A percentile compares a stretch with the other conserved stretches of the same genome.
phyloP scores from a whole-genome alignment of 768 basidiomycete species.

The Rhodocollybia butyracea region DNA sequence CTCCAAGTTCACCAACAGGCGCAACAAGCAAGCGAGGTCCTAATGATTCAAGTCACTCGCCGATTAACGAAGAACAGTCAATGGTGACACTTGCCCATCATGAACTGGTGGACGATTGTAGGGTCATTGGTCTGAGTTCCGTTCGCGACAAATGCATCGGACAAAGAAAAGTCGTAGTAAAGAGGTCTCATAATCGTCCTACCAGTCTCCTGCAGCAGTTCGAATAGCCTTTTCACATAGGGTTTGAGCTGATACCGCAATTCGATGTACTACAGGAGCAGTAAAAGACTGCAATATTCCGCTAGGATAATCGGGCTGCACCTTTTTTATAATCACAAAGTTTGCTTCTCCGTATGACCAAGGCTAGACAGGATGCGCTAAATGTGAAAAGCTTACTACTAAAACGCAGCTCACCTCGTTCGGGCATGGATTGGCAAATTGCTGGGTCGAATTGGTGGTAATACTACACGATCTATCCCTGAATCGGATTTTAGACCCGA shows the following conservation, averaged over 20 bases:
- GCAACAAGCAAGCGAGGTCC: conserved; percentile 29
- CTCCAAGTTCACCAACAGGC: conserved; percentile 27
- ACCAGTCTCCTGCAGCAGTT: conserved; percentile 27
- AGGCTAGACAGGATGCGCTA: conserved; percentile 17
- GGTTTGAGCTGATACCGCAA: conserved; percentile 33
- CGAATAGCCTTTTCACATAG: conserved; percentile 28
- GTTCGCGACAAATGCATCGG: conserved; percentile 23
- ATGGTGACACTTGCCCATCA: conserved; percentile 25
- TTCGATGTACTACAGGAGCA: conserved; percentile 27
- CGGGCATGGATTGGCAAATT: conserved; percentile 29
- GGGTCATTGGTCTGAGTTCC: conserved; percentile 27
- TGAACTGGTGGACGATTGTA: conserved; percentile 27
- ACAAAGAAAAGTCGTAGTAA: conserved; percentile 29
- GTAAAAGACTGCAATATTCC: background rate
- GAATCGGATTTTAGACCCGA: background rate
- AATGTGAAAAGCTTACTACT: background rate
- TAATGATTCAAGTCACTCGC: conserved; percentile 8
- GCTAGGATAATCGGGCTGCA: conserved; percentile 7
- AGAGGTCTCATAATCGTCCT: conserved; percentile 29
- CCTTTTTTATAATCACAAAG: conserved; percentile 32
- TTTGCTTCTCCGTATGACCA: conserved; percentile 35
- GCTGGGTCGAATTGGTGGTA: conserved; percentile 15
- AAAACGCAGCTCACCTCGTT: conserved; percentile 23
- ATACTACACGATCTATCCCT: conserved; percentile 28
- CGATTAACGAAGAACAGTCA: background rate